Evolutionary conservation across 2,329 filamentous ascomycete genomes (phyloP).

Genomic region (Magnaporthiopsis rhizophila): DNA sequence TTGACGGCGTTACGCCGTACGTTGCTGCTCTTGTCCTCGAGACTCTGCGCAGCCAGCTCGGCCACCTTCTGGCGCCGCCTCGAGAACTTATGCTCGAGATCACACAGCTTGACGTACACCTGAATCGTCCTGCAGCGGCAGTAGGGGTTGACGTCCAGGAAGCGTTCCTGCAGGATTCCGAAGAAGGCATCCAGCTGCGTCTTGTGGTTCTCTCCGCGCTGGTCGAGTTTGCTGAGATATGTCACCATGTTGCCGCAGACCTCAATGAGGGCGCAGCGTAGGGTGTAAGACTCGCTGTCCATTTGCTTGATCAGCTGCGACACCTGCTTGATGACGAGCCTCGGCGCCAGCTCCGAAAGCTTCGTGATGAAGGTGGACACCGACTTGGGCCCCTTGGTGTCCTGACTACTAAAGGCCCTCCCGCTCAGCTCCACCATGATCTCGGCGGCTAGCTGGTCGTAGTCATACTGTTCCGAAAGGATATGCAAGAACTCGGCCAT

Average conservation of each 20-base stretch:
- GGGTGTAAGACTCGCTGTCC: constrained; percentile 94
- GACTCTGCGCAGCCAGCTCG: constrained; percentile 77
- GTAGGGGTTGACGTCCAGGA: constrained; percentile 94
- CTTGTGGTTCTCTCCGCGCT: constrained; percentile 86
- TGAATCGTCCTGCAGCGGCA: constrained; percentile 87
- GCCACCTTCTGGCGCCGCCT: constrained; percentile 83
- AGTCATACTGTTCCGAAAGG: constrained; percentile 93
- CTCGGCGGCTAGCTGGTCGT: constrained; percentile 89
- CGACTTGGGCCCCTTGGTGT: constrained; percentile 90
- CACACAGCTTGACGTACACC: constrained; percentile 85
- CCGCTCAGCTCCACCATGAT: constrained; percentile 89
- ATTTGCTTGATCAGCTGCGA: constrained; percentile 88
- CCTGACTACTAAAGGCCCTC: constrained; percentile 97
- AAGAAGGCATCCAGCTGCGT: constrained; percentile 96
- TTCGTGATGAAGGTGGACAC: constrained; percentile 91
- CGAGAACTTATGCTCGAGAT: constrained; percentile 92
- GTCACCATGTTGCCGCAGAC: constrained; percentile 93
- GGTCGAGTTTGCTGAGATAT: constrained; percentile 84
- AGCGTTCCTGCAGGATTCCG: constrained; percentile 90
- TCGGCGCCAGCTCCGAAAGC: constrained; percentile 83
- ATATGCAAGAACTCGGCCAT: constrained; percentile 99
- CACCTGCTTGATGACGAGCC: constrained; percentile 95
- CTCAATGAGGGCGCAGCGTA: constrained; percentile 89
- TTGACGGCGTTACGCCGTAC: constrained; percentile 94
- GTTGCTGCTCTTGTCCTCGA: constrained; percentile 98